Conservation (phyloP, 768 basidiomycete genomes). For the Lentinula edodes region DNA sequence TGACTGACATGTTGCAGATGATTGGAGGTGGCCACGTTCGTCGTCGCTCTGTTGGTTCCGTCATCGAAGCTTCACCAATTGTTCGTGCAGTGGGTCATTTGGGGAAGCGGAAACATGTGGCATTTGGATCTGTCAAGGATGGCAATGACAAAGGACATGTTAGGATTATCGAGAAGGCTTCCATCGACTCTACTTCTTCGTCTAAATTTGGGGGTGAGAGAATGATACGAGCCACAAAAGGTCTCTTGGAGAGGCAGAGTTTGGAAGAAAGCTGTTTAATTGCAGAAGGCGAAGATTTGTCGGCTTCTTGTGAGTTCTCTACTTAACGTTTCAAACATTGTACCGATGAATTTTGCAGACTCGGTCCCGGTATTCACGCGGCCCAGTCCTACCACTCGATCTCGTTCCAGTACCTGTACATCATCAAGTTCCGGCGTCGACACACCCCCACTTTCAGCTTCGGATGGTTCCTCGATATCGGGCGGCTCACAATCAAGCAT, state of each 20-base stretch:
- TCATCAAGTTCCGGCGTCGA: conserved; percentile 59
- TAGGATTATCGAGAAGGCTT: conserved; percentile 54
- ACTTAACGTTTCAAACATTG: not conserved
- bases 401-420: conserved; percentile 68
- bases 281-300: conserved; percentile 62
- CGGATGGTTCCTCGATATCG: conserved; percentile 63
- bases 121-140: conserved; percentile 23
- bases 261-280: conserved; percentile 60
- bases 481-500: conserved; percentile 77
- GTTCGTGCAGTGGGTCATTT: conserved; percentile 39
- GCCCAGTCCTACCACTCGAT: conserved; percentile 42
- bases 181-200: conserved; percentile 60
- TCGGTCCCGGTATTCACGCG: conserved; percentile 54
- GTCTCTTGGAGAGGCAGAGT: conserved; percentile 59
- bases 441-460: conserved; percentile 65
- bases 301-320: conserved; percentile 42
- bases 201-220: conserved; percentile 60
- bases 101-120: conserved; percentile 44
- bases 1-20: conserved; percentile 45
- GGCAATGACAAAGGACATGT: conserved; percentile 13
- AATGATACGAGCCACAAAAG: conserved; percentile 61
- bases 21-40: conserved; percentile 73
- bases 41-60: conserved; percentile 59
- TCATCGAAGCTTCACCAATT: conserved; percentile 68
- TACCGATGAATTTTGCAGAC: conserved; percentile 21